Base-by-base conservation (phyloP, 495 filamentous ascomycete genomes). In the Hyaloscypha variabilis region DNA sequence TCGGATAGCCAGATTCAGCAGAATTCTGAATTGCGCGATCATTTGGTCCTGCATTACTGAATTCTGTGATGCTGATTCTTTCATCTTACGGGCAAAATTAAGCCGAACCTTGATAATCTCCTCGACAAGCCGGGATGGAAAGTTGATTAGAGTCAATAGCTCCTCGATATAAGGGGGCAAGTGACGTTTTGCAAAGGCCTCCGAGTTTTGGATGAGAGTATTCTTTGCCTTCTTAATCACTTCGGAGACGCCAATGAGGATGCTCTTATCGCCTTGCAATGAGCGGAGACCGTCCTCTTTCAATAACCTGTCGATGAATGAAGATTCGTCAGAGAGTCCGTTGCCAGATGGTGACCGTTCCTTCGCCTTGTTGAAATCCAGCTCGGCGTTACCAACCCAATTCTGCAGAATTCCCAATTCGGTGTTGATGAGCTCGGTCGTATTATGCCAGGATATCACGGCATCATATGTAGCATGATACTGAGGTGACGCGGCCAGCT, bases 91-190 rank as follows among this genome's bases (percentile, higher is more conserved):
- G 8, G 94, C 93, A 74, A 96, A 97, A 34, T 87, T 88, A n/a
- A 98, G 82, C 42, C 96, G 90, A 70, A 97, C 88, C 28, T 90
- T 90, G 74, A 97, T 97, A 73, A 99, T 95, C 72, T 98, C 95
- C 75, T 98, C 93, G 24, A 99, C 94, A 31, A 99, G 81, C 6
- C 95, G 90, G 2, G 93, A 96, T 1, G 95, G 96, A 71, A 98
- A 98, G 77, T 96, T 97, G 76, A 99, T 97, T 53, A 99, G 80
- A 6, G 92, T 96, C 25, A 98, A 85, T 23, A 99, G 82, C 70
- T 99, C 95, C 72, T 99, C 96, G 63, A 98, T 97, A 72, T 97
- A 99, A 2, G 94, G 94, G 11, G 95, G 95, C 24, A 99, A 81
- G 79, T 98, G 95, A 19, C 95, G 90, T 61, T 93, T 91, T 31